These are phyloP conservation scores for Candida xiaguanensis DNA, from an alignment of 805 yeast genomes.

Conservation along the genomic window DNA sequence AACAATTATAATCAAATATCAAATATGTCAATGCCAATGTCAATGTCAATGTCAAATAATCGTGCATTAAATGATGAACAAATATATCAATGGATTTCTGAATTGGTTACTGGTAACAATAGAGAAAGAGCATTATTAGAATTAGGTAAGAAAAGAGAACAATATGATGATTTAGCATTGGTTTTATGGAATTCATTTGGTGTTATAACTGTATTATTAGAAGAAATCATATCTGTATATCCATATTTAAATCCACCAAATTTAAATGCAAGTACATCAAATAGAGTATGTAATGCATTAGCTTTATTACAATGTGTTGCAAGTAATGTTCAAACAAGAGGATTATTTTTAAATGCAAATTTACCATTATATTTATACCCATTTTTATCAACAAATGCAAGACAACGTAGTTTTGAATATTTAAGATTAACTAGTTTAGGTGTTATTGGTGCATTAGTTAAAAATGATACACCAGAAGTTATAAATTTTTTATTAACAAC, in stretches of 20 bases:
- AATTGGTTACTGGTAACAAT: slow-evolving; percentile 83
- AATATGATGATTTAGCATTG: slow-evolving; percentile 88
- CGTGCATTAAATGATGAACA: slow-evolving; percentile 58
- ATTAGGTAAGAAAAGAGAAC: slow-evolving; percentile 90
- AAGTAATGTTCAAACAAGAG: slow-evolving; percentile 86
- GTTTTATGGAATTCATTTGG: slow-evolving; percentile 96
- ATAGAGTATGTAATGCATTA: slow-evolving; percentile 92
- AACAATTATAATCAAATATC: background rate
- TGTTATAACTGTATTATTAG: slow-evolving; percentile 86
- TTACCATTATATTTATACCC: slow-evolving; percentile 92
- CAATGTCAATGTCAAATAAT: background rate
- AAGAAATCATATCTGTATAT: slow-evolving; percentile 86
- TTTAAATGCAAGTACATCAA: slow-evolving; percentile 79
- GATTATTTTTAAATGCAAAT: slow-evolving; percentile 81
- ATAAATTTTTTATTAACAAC: slow-evolving; percentile 90
- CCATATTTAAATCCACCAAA: slow-evolving; percentile 86
- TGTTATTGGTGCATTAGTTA: slow-evolving; percentile 94
- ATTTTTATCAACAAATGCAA: slow-evolving; percentile 84
- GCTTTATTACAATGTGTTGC: slow-evolving; percentile 96
- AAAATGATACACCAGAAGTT: slow-evolving; percentile 93
- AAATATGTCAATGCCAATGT: background rate
- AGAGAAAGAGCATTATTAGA: slow-evolving; percentile 91
- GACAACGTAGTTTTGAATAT: slow-evolving; percentile 91
- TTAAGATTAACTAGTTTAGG: slow-evolving; percentile 90
- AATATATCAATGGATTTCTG: slow-evolving; percentile 86